phyloP scores from a whole-genome alignment of 768 basidiomycete genomes.

The Postia placenta region DNA sequence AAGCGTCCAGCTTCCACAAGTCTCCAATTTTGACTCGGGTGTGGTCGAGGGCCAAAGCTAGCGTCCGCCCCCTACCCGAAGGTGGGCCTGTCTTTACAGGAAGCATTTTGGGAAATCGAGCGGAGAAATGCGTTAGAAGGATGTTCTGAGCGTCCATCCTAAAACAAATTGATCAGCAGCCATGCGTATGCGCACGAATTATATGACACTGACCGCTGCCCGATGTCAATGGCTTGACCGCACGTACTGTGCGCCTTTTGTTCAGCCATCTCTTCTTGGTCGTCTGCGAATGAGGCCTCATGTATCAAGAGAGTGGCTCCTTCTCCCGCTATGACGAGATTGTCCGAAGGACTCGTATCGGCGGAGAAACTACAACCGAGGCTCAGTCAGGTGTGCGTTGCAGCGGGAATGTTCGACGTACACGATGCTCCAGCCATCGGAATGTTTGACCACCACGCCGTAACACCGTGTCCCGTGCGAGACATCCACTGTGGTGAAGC shows the following conservation, averaged over 20 bases:
- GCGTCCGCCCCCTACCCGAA: conserved; percentile 17
- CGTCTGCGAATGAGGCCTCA: conserved; percentile 90
- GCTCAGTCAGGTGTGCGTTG: neutral
- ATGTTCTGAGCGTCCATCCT: conserved; percentile 85
- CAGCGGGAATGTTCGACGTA: conserved; percentile 30
- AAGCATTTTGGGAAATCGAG: conserved; percentile 86
- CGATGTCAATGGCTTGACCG: conserved; percentile 80
- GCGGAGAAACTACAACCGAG: conserved; percentile 71
- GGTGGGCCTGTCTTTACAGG: conserved; percentile 27
- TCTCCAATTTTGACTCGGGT: conserved; percentile 64
- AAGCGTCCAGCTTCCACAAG: conserved; percentile 83
- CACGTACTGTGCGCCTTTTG: conserved; percentile 87
- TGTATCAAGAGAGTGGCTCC: conserved; percentile 83
- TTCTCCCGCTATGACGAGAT: conserved; percentile 57
- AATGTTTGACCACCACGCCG: conserved; percentile 62
- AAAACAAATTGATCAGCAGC: conserved; percentile 11
- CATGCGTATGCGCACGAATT: too few relatives aligned
- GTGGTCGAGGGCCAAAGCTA: conserved; percentile 82
- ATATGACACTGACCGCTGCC: conserved; percentile 61
- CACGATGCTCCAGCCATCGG: conserved; percentile 74
- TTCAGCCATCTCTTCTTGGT: conserved; percentile 64
- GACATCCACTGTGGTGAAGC: conserved; percentile 66
- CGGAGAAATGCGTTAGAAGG: conserved; percentile 94
- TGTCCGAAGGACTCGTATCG: conserved; percentile 76
- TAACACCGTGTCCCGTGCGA: conserved; percentile 67